Evolutionary conservation across 2,329 filamentous ascomycete genomes (phyloP), one percentile per base, ranked within the genome.

Genomic region (Colletotrichum euphorbiae): DNA sequence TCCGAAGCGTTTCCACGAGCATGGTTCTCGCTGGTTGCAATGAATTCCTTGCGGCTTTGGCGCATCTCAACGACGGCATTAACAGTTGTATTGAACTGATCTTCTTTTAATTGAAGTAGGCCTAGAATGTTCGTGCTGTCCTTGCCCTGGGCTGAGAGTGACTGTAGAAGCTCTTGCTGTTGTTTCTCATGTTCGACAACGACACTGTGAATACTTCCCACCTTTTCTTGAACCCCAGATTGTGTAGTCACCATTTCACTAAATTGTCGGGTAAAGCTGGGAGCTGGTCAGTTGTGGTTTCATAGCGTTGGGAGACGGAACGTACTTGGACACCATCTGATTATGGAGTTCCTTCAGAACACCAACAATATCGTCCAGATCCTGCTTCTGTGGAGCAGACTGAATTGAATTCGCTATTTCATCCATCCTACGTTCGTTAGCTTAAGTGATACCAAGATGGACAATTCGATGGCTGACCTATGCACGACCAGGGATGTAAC

Each of bases 61-160:
- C 15, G 11, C 54, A 66, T 21, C 7, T 60, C 55, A 1, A 17
- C 15, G 21, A 69, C 62, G 12, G 54, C 28, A 13, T 55, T 43
- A 7, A 24, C 42, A 21, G 55, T 33, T n/a, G 31, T 9, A 3
- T 17, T 31, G 2, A 51, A 12, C n/a, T 66, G 61, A 3, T 4
- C 19, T 17, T 66, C 42, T 40, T 55, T 69, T 3, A 55, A 24
- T 2, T 60, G 24, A 3, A 69, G 54, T 24, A 31, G 19, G 11
- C 70, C 51, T 43, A 42, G 28, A 62, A 71, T 33, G 57, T 43
- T 42, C 19, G 58, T 12, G 38, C 13, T 57, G 52, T 50, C 38
- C 3, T 59, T 45, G 11, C 52, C 67, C 21, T 62, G 71, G 33
- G 69, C 56, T 6, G 70, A 66, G 9, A 71, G 58, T 12, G 38